A percentile compares a stretch with the other conserved stretches of the same genome.
Conservation (phyloP, 495 filamentous ascomycete genomes). For the Cercophora sp. region DNA sequence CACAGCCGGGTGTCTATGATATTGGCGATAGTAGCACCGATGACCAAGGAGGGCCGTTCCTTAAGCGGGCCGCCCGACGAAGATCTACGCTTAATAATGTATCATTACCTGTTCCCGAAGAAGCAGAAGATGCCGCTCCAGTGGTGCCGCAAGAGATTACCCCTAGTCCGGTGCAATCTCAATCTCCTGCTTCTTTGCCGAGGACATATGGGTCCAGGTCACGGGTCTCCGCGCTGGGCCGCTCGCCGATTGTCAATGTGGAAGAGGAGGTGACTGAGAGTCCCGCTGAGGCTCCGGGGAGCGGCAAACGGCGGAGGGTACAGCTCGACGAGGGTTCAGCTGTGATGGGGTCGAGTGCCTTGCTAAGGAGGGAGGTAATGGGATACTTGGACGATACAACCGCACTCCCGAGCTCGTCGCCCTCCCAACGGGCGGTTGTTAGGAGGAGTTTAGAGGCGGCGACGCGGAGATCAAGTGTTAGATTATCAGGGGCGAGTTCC, state of each 20-base stretch:
- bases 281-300: constrained; percentile 46
- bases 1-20: constrained; percentile 16
- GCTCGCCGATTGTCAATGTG: neutral
- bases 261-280: constrained; percentile 44
- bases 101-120: neutral
- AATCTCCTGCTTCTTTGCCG: neutral
- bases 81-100: neutral
- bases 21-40: constrained; percentile 16
- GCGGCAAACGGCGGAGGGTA: constrained; percentile 32
- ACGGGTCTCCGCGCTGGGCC: neutral
- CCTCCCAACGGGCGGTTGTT: constrained; percentile 32
- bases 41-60: too few relatives aligned
- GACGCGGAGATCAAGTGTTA: constrained; percentile 7
- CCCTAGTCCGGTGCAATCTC: too few relatives aligned
- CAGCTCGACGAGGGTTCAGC: constrained; percentile 21
- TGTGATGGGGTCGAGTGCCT: constrained; percentile 22
- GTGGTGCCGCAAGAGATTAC: neutral
- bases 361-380: constrained; percentile 31
- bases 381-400: constrained; percentile 16
- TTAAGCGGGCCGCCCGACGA: neutral
- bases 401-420: constrained; percentile 33
- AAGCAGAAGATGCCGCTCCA: neutral
- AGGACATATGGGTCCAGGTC: constrained; percentile 3
- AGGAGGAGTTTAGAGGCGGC: constrained; percentile 16
- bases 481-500: constrained; percentile 11